Evolutionary conservation across 2,329 filamentous ascomycete genomes (phyloP), one percentile per base, ranked within the genome.

Genomic region (Ophiostoma australiae): DNA sequence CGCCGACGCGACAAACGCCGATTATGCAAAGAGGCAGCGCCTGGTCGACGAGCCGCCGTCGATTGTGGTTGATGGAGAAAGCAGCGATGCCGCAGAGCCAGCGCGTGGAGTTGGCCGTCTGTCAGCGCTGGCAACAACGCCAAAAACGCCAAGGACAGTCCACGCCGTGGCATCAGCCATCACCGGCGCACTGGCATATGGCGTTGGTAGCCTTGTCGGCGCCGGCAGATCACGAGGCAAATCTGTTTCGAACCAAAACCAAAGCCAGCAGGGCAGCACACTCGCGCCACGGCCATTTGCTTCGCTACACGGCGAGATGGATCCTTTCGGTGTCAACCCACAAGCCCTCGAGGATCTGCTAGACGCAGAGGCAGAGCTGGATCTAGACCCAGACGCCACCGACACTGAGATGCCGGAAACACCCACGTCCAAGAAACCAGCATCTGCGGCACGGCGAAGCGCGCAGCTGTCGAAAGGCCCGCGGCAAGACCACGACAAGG

Each of bases 101-200:
- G 44, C 44, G 23, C 44, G 44, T 4, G 37, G n/a, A 37, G 35
- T 67, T 17, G 41, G 52, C 11, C 63, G 63, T 23, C 35, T 66
- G 8, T 37, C 63, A 17, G 33, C 33, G 13, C 63, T 66, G 63
- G 63, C 63, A 33, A 63, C 66, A 7, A 76, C 74, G 1, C 76
- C 74, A 10, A 72, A 74, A 63, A 76, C 74, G 1, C 74, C 76
- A 27, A 70, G 72, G 31, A 73, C 73, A 1, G 71, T 75, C 41
- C 69, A 73, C 15, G 70, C 72, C 7, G 72, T 76, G 8, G 72
- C 75, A 3, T 75, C 73, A 13, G 74, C 75, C 17, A 73, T 74
- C 13, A 68, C 70, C 4, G 74, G 73, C 1, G 74, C 72, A 7
- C 31, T 73, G 4, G 69, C 61, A 37, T 66, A 66, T 65, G 72